Evolutionary conservation across 306 rosid species (phyloP).

Genomic region (Medicago ruthenica): DNA sequence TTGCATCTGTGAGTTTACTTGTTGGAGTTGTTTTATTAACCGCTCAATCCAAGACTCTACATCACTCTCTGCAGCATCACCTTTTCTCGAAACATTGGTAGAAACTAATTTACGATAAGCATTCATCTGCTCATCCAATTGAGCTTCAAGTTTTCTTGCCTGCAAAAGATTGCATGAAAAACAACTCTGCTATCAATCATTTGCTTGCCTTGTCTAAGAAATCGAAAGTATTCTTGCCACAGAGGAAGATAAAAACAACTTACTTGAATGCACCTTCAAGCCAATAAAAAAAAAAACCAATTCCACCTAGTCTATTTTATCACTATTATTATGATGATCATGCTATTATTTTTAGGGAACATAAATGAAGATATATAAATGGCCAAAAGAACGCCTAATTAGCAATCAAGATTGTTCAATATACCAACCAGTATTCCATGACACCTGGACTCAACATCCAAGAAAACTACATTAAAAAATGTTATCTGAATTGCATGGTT

Average conservation of each 20-base stretch:
- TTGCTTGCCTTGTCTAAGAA: constrained; percentile 14
- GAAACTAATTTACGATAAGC: constrained; percentile 86
- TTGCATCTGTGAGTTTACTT: constrained; percentile 96
- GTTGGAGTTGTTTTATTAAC: constrained; percentile 86
- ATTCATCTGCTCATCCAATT: constrained; percentile 92
- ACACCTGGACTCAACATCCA: not conserved
- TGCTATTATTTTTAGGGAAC: not conserved
- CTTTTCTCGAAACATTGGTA: constrained; percentile 71
- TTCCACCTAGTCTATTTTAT: not conserved
- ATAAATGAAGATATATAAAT: constrained; percentile 5
- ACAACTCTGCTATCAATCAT: constrained; percentile 35
- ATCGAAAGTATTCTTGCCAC: constrained; percentile 25
- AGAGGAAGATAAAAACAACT: constrained; percentile 19
- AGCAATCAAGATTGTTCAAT: constrained; percentile 11
- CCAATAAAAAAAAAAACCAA: not conserved
- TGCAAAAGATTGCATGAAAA: constrained; percentile 43
- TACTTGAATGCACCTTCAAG: constrained; percentile 20
- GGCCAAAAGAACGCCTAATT: not conserved
- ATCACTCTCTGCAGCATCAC: constrained; percentile 67
- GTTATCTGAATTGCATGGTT: constrained; percentile 2
- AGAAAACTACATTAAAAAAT: not conserved
- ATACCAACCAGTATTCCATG: constrained; percentile 13
- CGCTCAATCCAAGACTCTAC: constrained; percentile 81
- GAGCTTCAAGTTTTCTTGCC: constrained; percentile 98
- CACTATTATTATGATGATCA: not conserved